A percentile compares a stretch with the other conserved stretches of the same genome.
Evolutionary conservation across 805 yeast species (phyloP).

Genomic region (Grigorovia transvaalensis): DNA sequence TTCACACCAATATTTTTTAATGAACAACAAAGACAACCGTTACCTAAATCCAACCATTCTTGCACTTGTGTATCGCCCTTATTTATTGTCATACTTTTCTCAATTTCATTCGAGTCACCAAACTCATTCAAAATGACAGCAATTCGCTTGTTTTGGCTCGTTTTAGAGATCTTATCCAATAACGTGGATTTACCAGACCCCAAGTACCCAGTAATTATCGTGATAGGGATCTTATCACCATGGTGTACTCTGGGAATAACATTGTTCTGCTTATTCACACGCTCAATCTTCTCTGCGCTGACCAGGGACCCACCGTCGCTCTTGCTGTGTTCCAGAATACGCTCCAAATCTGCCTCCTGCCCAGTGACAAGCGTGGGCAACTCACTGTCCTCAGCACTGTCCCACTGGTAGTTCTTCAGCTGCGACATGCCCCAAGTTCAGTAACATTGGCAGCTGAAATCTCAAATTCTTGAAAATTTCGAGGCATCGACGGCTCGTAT

Average conservation of each 20-base stretch:
- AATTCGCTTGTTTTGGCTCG: constrained; percentile 53
- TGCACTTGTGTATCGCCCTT: constrained; percentile 46
- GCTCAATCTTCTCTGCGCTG: constrained; percentile 19
- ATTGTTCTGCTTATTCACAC: constrained; percentile 18
- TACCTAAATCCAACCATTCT: constrained; percentile 94
- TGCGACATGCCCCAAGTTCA: constrained; percentile 19
- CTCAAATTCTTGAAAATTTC: too few relatives aligned
- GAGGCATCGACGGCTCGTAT: too few relatives aligned
- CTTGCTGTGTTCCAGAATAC: constrained; percentile 14
- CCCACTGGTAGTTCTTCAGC: constrained; percentile 21
- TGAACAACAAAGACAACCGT: constrained; percentile 94
- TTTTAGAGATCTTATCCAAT: constrained; percentile 59
- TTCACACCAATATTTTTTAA: constrained; percentile 91
- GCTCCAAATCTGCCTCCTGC: constrained; percentile 17
- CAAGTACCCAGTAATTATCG: constrained; percentile 87
- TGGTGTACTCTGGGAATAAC: neutral
- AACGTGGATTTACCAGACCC: constrained; percentile 93
- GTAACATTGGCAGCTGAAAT: too few relatives aligned
- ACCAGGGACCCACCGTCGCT: constrained; percentile 26
- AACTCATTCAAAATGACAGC: constrained; percentile 91
- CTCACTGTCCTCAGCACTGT: constrained; percentile 27
- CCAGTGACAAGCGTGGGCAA: constrained; percentile 26
- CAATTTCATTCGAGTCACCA: constrained; percentile 85
- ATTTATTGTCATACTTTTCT: constrained; percentile 67
- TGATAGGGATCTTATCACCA: constrained; percentile 61